Base-by-base conservation (phyloP, 805 yeast species). In the Yarrowia sp. region DNA sequence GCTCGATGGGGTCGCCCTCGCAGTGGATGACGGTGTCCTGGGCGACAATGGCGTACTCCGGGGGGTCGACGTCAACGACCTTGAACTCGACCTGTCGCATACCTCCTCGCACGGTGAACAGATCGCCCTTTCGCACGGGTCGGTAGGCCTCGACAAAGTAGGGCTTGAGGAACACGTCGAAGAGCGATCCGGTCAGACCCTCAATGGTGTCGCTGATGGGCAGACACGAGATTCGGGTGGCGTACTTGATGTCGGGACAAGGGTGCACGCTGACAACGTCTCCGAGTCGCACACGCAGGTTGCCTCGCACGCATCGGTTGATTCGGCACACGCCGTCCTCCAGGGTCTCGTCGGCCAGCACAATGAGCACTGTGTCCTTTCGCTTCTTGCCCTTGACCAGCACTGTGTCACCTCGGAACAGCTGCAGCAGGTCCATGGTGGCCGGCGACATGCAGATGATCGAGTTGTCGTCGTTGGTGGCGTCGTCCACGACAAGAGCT, bases 21-120 rank as follows among this genome's bases (percentile, higher is more conserved):
- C 97, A 92, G 80, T 95, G 99, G 74, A 95, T 95, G 70, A 95
- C 86, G 41, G 99, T 95, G 75, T 95, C 99, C 80, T 95, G 99
- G 17, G 99, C 96, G 53, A 95, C 99, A 74, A 95, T 96, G 67
- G 97, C 99, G 73, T 87, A 89, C 71, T 95, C 98, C 73, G 90
- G 92, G 8, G 99, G 99, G 75, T 95, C 99, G 66, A 95, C 96
- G 69, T 95, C 99, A 53, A 93, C 98, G 55, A 95, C 97, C 78
- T 95, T 96, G 81, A 95, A 95, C 78, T 95, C 99, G 48, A 95
- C 99, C 76, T 93, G 98, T 79, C 99, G 87, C 99, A 95, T 95
- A 76, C 98, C 97, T 74, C 99, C 99, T 77, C 99, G 86, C 31
- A 91, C 98, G 55, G 93, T 86, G 78, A 95, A 95, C 72, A 90